A percentile compares a stretch with the other conserved stretches of the same genome.
Evolutionary conservation across 257 asterid species (phyloP).

Genomic region (Nicotiana noctiflora): DNA sequence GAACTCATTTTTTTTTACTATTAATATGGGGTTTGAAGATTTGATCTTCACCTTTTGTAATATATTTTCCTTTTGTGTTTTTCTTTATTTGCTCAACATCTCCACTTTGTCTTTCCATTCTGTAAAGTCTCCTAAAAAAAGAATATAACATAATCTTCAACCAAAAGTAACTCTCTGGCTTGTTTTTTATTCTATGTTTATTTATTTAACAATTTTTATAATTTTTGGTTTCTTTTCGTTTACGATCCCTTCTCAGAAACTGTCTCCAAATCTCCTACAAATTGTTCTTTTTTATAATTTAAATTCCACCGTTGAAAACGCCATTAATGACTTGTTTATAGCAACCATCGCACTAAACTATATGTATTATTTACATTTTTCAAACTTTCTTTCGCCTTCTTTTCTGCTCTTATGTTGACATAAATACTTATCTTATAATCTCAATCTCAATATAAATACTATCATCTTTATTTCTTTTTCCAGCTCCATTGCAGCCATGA

Average conservation of each 20-base stretch:
- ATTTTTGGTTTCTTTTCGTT: constrained; percentile 16
- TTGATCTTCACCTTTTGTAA: constrained; percentile 13
- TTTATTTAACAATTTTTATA: neutral
- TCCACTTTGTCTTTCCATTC: constrained; percentile 46
- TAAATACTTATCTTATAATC: neutral
- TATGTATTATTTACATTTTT: constrained; percentile 25
- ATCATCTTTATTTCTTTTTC: neutral
- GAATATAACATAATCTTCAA: constrained; percentile 27
- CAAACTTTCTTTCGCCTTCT: neutral
- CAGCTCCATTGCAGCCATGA: constrained; percentile 33
- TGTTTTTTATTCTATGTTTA: constrained; percentile 9
- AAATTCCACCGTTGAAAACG: constrained; percentile 19
- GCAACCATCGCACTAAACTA: constrained; percentile 10
- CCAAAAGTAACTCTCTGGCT: constrained; percentile 19
- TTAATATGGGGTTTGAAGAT: no score
- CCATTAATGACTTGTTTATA: constrained; percentile 19
- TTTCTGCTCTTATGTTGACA: neutral
- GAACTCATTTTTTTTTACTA: no score
- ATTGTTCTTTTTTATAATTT: constrained; percentile 26
- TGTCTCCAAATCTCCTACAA: constrained; percentile 61
- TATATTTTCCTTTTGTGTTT: neutral
- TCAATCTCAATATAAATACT: neutral
- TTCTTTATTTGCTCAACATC: constrained; percentile 28
- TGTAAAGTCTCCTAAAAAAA: constrained; percentile 38
- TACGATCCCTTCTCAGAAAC: constrained; percentile 25